Evolutionary conservation across 2,329 filamentous ascomycete species (phyloP), one percentile per base, ranked within the genome.

Genomic region (Cordyceps sp.): DNA sequence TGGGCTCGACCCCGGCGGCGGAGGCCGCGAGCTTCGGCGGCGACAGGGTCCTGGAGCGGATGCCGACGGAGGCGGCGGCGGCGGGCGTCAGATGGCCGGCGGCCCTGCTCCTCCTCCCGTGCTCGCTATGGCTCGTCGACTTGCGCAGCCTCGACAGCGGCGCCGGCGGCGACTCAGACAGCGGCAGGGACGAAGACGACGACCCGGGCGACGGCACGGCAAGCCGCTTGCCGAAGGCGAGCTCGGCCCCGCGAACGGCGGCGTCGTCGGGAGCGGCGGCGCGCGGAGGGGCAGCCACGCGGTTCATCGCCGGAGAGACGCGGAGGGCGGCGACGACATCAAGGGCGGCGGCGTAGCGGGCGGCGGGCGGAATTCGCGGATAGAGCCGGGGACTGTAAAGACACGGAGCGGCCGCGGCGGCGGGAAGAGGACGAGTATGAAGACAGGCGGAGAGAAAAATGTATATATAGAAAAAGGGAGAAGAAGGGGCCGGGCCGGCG

Each of bases 231-330:
- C 59, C 54, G 38, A 73, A 73, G 15, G 69, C 69, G 18, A 72
- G 56, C 10, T 62, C 64, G 9, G 69, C 69, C 32, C 69, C 69
- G 36, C 55, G 59, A n/a, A 27, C 37, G 7, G 59, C 52, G 30
- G 64, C 63, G 40, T 52, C 46, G 38, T 56, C 46, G 33, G 47
- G 46, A 33, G 47, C n/a, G n/a, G n/a, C n/a, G n/a, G n/a, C n/a
- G n/a, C n/a, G n/a, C n/a, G n/a, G n/a, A n/a, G n/a, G n/a, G n/a
- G n/a, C n/a, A n/a, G n/a, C n/a, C n/a, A n/a, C n/a, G n/a, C n/a
- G n/a, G n/a, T n/a, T n/a, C n/a, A n/a, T n/a, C n/a, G n/a, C n/a
- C n/a, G n/a, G n/a, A n/a, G n/a, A n/a, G n/a, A n/a, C n/a, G n/a
- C n/a, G n/a, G n/a, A n/a, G n/a, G n/a, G n/a, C n/a, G n/a, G n/a